phyloP scores from a whole-genome alignment of 345 rosid genomes.

The Cardamine chenopodiifolia region DNA sequence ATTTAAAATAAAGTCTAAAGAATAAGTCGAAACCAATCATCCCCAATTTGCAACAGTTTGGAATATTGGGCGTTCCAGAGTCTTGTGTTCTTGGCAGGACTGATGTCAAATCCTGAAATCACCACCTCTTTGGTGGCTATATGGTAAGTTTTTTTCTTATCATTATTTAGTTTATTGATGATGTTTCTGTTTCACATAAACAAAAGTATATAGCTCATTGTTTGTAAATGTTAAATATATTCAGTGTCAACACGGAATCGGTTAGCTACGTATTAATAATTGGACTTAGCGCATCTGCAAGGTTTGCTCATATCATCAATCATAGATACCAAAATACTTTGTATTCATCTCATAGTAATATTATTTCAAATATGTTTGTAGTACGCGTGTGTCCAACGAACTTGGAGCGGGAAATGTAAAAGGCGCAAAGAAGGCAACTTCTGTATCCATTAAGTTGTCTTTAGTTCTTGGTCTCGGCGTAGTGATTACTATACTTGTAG shows the following conservation, averaged over 20 bases:
- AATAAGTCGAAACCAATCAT: too few relatives aligned
- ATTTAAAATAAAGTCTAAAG: too few relatives aligned
- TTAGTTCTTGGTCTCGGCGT: too few relatives aligned
- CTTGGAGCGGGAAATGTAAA: too few relatives aligned
- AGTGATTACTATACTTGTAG: too few relatives aligned
- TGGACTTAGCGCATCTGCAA: constrained; percentile 78
- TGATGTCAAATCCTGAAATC: constrained; percentile 61
- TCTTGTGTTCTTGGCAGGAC: constrained; percentile 72
- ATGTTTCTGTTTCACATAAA: not conserved
- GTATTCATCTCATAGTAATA: not conserved
- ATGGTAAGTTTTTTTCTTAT: constrained; percentile 48
- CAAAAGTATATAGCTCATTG: not conserved
- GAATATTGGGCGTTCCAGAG: constrained; percentile 80
- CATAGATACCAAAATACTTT: not conserved
- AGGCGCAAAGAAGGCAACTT: too few relatives aligned
- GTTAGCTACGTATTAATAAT: constrained; percentile 61
- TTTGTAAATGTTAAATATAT: not conserved
- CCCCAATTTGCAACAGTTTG: constrained; percentile 43
- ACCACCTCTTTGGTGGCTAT: constrained; percentile 68
- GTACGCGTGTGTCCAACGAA: constrained; percentile 60
- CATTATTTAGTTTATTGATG: not conserved
- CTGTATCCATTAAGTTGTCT: too few relatives aligned
- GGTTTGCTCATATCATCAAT: constrained; percentile 49
- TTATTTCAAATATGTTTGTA: constrained; percentile 14
- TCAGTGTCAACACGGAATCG: constrained; percentile 61